Evolutionary conservation across 345 rosid genomes (phyloP).

Genomic region (Angophora floribunda): DNA sequence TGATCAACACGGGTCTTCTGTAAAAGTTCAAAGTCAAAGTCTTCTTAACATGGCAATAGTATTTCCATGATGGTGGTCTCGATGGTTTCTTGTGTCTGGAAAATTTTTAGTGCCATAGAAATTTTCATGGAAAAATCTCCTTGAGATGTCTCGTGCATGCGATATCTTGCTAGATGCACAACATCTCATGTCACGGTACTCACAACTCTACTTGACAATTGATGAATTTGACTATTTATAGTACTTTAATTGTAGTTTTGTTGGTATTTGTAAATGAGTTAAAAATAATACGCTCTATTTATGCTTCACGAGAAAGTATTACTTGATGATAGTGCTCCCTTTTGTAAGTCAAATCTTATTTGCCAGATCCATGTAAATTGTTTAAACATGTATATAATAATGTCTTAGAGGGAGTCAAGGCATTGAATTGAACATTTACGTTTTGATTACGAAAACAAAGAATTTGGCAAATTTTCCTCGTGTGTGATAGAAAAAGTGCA

Average conservation of each 20-base stretch:
- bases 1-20: too few relatives aligned
- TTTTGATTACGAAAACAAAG: not conserved
- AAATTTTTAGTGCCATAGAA: too few relatives aligned
- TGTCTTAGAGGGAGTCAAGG: not conserved
- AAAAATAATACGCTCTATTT: too few relatives aligned
- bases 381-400: not conserved
- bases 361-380: fast-evolving
- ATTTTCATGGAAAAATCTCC: too few relatives aligned
- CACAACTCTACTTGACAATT: not conserved
- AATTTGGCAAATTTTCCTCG: not conserved
- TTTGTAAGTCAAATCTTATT: not conserved
- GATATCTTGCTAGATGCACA: too few relatives aligned
- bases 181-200: not conserved
- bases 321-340: fast-evolving
- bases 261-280: not conserved
- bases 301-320: not conserved
- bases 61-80: too few relatives aligned
- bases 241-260: not conserved
- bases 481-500: not conserved
- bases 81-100: too few relatives aligned
- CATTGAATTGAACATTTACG: fast-evolving
- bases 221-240: not conserved
- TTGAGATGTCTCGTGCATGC: not conserved
- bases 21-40: too few relatives aligned
- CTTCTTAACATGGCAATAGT: too few relatives aligned